phyloP scores from a whole-genome alignment of 2,329 filamentous ascomycete genomes.

The Tolypocladium tundrense region DNA sequence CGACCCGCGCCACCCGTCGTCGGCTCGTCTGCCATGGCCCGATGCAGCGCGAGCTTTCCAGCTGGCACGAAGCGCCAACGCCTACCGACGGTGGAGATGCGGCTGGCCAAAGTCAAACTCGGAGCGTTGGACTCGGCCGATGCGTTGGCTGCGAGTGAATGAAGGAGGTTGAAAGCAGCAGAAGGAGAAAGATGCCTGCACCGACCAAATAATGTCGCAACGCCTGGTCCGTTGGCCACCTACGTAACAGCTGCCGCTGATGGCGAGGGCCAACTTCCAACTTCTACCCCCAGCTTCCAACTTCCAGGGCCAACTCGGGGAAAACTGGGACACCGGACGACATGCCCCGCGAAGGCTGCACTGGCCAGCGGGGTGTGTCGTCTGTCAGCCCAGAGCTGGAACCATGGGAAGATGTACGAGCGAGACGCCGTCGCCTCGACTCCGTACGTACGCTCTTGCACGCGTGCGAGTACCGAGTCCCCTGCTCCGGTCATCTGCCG shows the following conservation, averaged over 20 bases:
- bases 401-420: too few species aligned
- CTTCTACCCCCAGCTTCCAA: too few species aligned
- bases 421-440: too few species aligned
- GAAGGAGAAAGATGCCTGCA: background rate
- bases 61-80: background rate
- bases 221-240: background rate
- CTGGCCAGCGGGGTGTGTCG: too few species aligned
- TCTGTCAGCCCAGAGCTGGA: too few species aligned
- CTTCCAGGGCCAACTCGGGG: background rate
- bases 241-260: background rate
- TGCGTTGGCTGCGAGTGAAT: background rate
- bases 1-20: background rate
- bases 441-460: too few species aligned
- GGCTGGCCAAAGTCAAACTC: background rate
- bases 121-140: background rate
- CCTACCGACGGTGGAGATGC: background rate
- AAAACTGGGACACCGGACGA: background rate
- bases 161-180: background rate
- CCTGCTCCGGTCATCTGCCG: background rate
- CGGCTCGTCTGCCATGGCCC: background rate
- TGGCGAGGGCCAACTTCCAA: background rate
- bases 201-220: background rate
- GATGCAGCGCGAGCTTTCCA: background rate
- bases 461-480: background rate
- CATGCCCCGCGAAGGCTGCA: background rate